These are phyloP conservation scores for Kodamaea laetipori DNA, from an alignment of 805 yeast species.

Conservation along the genomic window DNA sequence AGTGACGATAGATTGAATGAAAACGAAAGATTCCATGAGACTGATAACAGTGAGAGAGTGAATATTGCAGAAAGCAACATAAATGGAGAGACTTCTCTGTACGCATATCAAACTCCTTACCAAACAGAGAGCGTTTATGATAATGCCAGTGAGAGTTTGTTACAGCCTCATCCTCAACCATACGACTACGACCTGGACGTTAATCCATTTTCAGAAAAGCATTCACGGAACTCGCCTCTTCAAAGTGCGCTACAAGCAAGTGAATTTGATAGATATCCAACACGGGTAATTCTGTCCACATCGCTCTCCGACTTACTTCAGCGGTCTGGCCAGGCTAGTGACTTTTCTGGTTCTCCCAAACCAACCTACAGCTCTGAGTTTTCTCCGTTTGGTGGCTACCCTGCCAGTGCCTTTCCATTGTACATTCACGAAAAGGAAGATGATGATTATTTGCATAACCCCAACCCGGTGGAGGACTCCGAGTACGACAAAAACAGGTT, in stretches of 20 bases:
- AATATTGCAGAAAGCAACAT: no score
- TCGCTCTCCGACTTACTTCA: constrained; percentile 21
- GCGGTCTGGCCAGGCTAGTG: neutral
- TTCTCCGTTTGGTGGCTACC: constrained; percentile 91
- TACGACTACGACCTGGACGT: neutral
- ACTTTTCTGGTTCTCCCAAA: constrained; percentile 17
- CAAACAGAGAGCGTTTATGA: no score
- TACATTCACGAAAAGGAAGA: constrained; percentile 89
- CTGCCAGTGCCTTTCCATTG: constrained; percentile 86
- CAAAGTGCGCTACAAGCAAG: neutral
- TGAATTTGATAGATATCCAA: constrained; percentile 60
- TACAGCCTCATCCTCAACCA: no score
- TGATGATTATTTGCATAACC: constrained; percentile 93
- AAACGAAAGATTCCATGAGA: no score
- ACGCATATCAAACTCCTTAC: no score
- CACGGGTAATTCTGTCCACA: constrained; percentile 56
- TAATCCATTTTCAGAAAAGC: neutral
- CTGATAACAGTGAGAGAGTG: no score
- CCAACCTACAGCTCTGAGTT: constrained; percentile 31
- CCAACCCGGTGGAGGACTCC: constrained; percentile 92
- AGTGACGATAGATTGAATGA: neutral
- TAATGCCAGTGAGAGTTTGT: no score
- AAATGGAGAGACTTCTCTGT: no score
- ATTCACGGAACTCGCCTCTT: neutral
- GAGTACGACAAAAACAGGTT: constrained; percentile 72